Percentiles rank a stretch among this genome's conserved stretches.
phyloP scores from a whole-genome alignment of 1,139 yeast genomes.

The Pichia sp. region DNA sequence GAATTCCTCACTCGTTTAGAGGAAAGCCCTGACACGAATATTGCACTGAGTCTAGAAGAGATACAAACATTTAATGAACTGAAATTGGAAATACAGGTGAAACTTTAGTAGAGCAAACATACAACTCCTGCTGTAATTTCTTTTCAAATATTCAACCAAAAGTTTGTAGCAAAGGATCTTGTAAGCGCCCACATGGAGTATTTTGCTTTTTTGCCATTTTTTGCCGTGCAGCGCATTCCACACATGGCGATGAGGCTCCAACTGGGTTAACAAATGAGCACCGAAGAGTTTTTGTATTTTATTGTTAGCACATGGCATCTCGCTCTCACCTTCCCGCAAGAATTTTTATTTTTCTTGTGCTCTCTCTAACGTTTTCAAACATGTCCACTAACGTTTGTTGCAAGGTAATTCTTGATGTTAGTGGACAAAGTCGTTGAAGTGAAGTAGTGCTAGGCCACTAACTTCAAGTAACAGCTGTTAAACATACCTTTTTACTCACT shows the following conservation, averaged over 20 bases:
- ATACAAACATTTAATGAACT: conserved; percentile 10
- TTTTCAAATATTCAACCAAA: conserved; percentile 20
- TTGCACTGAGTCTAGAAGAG: conserved; percentile 75
- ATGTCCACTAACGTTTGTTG: not conserved
- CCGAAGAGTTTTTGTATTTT: no score
- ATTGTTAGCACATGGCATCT: no score
- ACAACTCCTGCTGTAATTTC: no score
- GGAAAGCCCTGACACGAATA: conserved; percentile 31
- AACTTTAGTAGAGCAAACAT: no score
- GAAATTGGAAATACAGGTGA: no score
- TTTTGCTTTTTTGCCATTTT: not conserved
- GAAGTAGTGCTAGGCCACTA: conserved; percentile 1
- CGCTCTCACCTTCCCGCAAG: no score
- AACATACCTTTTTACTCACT: not conserved
- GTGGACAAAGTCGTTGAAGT: not conserved
- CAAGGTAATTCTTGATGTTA: not conserved
- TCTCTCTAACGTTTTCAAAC: no score
- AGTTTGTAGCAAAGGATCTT: conserved; percentile 45
- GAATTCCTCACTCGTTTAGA: no score
- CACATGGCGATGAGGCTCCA: not conserved
- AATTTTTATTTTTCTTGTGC: no score
- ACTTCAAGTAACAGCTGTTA: conserved; percentile 4
- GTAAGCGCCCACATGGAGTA: no score
- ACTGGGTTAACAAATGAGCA: not conserved
- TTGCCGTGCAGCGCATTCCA: not conserved